Conservation (phyloP, 805 yeast genomes). For the Pichia californica region DNA sequence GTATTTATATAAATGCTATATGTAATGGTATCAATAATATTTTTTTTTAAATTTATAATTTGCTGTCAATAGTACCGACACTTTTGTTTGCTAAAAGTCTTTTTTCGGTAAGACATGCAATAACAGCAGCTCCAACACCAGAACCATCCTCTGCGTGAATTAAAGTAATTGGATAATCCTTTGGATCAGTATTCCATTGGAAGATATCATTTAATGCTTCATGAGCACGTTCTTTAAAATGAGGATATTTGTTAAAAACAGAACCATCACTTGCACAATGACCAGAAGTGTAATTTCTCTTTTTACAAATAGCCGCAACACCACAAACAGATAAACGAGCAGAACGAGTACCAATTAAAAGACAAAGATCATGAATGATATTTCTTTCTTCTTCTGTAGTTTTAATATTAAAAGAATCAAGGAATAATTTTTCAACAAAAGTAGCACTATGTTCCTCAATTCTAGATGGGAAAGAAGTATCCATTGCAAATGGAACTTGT, state of each 20-base stretch:
- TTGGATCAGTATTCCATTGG: conserved; percentile 49
- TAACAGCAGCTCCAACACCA: conserved; percentile 97
- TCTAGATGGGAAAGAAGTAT: conserved; percentile 80
- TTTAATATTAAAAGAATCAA: conserved; percentile 47
- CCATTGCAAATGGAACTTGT: conserved; percentile 64
- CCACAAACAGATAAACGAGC: conserved; percentile 93
- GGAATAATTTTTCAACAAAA: conserved; percentile 66
- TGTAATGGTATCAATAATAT: no score
- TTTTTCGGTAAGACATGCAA: conserved; percentile 87
- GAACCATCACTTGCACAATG: conserved; percentile 98
- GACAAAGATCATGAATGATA: conserved; percentile 75
- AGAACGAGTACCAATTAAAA: conserved; percentile 84
- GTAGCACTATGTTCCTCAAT: conserved; percentile 84
- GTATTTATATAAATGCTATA: no score
- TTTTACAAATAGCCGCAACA: conserved; percentile 86
- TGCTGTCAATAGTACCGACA: conserved; percentile 15
- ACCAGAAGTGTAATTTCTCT: conserved; percentile 69
- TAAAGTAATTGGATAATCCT: conserved; percentile 22
- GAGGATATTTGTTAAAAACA: conserved; percentile 89
- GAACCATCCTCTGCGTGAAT: conserved; percentile 75
- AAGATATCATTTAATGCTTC: conserved; percentile 82
- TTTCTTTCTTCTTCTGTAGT: conserved; percentile 76
- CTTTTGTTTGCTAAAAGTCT: conserved; percentile 64
- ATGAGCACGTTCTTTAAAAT: conserved; percentile 84
- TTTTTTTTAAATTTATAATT: neutral